Evolutionary conservation across 257 asterid genomes (phyloP), one percentile per base, ranked within the genome.

Genomic region (Solanum megistacrolobum): DNA sequence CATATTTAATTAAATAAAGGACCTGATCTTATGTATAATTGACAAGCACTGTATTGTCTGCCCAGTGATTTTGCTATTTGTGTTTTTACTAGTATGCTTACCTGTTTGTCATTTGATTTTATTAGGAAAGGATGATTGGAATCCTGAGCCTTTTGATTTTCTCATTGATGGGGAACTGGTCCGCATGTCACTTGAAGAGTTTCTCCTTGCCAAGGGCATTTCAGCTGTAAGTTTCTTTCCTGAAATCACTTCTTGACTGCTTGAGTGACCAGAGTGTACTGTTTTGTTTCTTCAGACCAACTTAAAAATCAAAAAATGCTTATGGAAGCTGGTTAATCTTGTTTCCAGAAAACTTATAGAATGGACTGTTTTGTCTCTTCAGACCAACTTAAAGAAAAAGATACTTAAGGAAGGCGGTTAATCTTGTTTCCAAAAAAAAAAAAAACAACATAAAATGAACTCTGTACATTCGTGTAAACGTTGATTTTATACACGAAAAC

Each of bases 131-230:
- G 96, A 58, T 85, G 95, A 93, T 16, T 95, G 96, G 98, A 65
- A 89, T 55, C 60, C 92, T 55, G 98, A 96, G 92, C 95, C 99
- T 9, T 97, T 96, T 89, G 99, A 97, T 91, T 96, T 97, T 90
- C 93, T 97, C 85, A 94, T 97, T 36, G 98, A 92, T 87, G 98
- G 98, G 84, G 98, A 95, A 93, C 91, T 96, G 91, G 96, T 97
- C 65, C 93, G 99, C 86, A 90, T 94, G 96, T 93, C 98, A 29
- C 96, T 97, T 8, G 98, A 96, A 90, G 98, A 96, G 91, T 96
- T 96, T 92, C 98, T 97, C 89, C 92, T 96, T 83, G 98, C 96
- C 86, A 97, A 96, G 92, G 97, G 94, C 90, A 94, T 97, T 87
- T 97, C 98, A 25, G 94, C 98, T 79, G 99, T 97, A 91, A 91